Conservation (phyloP, 1,284 basidiomycete species). For the Cystobasidium pallidum region DNA sequence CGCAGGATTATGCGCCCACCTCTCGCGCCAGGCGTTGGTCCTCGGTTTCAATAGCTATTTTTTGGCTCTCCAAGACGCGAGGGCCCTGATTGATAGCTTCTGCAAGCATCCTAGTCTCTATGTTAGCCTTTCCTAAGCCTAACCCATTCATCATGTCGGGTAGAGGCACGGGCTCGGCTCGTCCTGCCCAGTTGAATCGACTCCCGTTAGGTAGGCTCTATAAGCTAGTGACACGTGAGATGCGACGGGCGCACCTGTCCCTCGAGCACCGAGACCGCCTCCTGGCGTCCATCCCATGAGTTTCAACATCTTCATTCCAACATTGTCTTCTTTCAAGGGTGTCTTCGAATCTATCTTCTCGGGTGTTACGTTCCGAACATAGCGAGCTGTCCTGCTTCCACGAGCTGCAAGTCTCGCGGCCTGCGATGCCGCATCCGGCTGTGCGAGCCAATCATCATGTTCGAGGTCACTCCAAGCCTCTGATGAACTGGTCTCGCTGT, state of each 20-base stretch:
- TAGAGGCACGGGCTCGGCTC: conserved; percentile 38
- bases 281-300: conserved; percentile 41
- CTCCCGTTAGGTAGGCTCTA: neutral
- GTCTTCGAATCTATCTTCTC: conserved; percentile 38
- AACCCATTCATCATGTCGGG: conserved; percentile 38
- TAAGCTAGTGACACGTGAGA: neutral
- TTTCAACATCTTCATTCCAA: conserved; percentile 41
- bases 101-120: conserved; percentile 42
- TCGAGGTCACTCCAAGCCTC: conserved; percentile 38
- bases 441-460: conserved; percentile 26
- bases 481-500: conserved; percentile 15
- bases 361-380: conserved; percentile 28
- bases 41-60: conserved; percentile 37
- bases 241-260: conserved; percentile 16
- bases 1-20: conserved; percentile 9
- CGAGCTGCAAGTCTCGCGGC: conserved; percentile 19
- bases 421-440: conserved; percentile 26
- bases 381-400: conserved; percentile 13
- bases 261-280: conserved; percentile 34
- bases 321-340: conserved; percentile 40
- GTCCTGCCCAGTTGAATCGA: conserved; percentile 6
- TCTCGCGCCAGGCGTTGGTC: conserved; percentile 33
- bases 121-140: conserved; percentile 39
- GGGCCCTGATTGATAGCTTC: conserved; percentile 35
- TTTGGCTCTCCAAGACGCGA: conserved; percentile 32